Percentiles rank a stretch among this genome's conserved stretches.
These are phyloP conservation scores for Quercus variabilis DNA, from an alignment of 306 rosid species.

Conservation along the genomic window DNA sequence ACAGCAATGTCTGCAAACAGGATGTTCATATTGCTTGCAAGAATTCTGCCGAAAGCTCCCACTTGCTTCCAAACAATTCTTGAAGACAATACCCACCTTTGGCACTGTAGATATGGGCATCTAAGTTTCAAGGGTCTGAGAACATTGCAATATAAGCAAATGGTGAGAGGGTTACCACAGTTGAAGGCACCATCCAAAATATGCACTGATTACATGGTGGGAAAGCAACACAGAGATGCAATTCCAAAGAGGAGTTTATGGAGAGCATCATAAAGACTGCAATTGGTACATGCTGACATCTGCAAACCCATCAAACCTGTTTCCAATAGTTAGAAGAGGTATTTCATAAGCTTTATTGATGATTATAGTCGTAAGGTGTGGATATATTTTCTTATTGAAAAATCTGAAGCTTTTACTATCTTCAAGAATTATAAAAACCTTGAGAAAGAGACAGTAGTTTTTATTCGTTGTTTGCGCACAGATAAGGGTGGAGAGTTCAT, in stretches of 20 bases:
- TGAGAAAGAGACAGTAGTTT: too few relatives aligned
- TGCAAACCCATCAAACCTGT: neutral
- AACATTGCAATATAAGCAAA: neutral
- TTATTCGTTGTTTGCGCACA: too few relatives aligned
- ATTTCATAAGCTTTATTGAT: neutral
- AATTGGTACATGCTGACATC: neutral
- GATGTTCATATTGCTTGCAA: neutral
- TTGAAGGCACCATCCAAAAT: neutral
- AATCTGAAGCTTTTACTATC: neutral
- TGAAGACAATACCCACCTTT: neutral
- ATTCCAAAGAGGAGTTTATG: neutral
- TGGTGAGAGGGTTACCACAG: neutral
- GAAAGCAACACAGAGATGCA: neutral
- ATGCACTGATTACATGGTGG: neutral
- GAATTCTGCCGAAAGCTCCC: neutral
- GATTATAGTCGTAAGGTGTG: neutral
- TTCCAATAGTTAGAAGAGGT: neutral
- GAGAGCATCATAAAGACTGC: neutral
- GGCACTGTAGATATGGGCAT: neutral
- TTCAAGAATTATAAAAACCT: too few relatives aligned
- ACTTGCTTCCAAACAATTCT: neutral
- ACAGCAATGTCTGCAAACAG: neutral
- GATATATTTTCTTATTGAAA: neutral
- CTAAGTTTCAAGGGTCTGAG: neutral
- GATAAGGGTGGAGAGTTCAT: too few relatives aligned